A percentile compares a stretch with the other conserved stretches of the same genome.
These are phyloP conservation scores for Boletus eberwhitei DNA, from an alignment of 768 basidiomycete genomes.

Conservation along the genomic window DNA sequence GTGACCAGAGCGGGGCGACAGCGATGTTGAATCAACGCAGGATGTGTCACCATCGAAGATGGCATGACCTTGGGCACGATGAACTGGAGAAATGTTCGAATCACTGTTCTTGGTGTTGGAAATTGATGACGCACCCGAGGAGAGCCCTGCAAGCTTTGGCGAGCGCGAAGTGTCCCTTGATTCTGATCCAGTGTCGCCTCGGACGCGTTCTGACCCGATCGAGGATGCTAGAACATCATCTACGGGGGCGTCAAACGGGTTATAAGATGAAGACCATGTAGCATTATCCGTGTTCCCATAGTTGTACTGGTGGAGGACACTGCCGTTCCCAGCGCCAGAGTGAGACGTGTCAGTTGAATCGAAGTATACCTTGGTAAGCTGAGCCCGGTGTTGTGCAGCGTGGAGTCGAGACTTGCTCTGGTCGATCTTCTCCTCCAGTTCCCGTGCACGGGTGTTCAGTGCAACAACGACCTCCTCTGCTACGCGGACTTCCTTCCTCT, in stretches of 20 bases:
- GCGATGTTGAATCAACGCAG: slow-evolving; percentile 21
- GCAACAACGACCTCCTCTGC: slow-evolving; percentile 65
- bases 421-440: slow-evolving; percentile 69
- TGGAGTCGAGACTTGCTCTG: slow-evolving; percentile 59
- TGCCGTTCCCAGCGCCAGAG: slow-evolving; percentile 3
- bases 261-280: slow-evolving; percentile 30
- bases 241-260: slow-evolving; percentile 27
- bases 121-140: slow-evolving; percentile 31
- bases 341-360: slow-evolving; percentile 15
- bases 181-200: slow-evolving; percentile 10
- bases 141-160: slow-evolving; percentile 29
- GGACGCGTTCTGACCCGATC: slow-evolving; percentile 8
- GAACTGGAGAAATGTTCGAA: slow-evolving; percentile 9
- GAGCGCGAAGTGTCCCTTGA: slow-evolving; percentile 18
- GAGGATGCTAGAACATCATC: slow-evolving; percentile 20
- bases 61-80: slow-evolving; percentile 38
- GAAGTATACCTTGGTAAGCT: slow-evolving; percentile 39
- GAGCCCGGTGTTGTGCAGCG: slow-evolving; percentile 56
- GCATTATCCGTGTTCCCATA: slow-evolving; percentile 15
- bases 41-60: slow-evolving; percentile 41
- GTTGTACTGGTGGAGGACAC: slow-evolving; percentile 3
- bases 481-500: slow-evolving; percentile 51
- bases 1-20: slow-evolving; percentile 13
- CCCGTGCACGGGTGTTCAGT: slow-evolving; percentile 62
- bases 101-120: slow-evolving; percentile 14